These are phyloP conservation scores for Penicillium frequentans DNA, from an alignment of 2,329 filamentous ascomycete genomes.

Conservation along the genomic window DNA sequence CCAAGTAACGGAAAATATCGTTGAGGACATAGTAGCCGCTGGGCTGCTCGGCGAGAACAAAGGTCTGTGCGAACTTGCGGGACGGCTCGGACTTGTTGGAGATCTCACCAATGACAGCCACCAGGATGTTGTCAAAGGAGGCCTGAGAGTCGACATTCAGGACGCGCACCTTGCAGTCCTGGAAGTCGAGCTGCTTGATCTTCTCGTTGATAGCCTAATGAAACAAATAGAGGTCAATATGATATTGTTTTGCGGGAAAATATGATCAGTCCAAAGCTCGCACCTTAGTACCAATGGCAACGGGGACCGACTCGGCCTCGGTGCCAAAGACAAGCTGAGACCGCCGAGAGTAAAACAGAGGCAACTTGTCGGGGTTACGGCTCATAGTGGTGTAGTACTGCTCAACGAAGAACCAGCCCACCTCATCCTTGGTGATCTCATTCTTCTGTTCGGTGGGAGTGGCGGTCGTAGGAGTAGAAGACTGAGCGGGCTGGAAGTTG, in stretches of 20 bases:
- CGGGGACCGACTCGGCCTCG: conserved; percentile 83
- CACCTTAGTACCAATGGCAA: conserved; percentile 85
- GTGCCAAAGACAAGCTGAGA: conserved; percentile 92
- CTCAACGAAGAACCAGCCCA: conserved; percentile 99
- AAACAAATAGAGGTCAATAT: background rate
- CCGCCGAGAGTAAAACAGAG: conserved; percentile 92
- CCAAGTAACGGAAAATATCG: conserved; percentile 93
- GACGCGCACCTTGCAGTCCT: conserved; percentile 97
- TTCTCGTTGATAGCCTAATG: conserved; percentile 84
- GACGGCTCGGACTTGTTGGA: conserved; percentile 90
- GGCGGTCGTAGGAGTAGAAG: conserved; percentile 40
- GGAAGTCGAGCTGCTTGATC: conserved; percentile 89
- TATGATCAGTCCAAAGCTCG: conserved; percentile 36
- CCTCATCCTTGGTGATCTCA: conserved; percentile 77
- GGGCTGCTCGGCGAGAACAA: conserved; percentile 92
- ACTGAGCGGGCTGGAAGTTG: conserved; percentile 41
- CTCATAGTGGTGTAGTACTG: conserved; percentile 98
- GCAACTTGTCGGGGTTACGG: conserved; percentile 90
- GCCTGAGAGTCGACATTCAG: conserved; percentile 97
- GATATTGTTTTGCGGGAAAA: too few relatives aligned
- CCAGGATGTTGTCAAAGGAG: conserved; percentile 89
- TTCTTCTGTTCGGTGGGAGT: conserved; percentile 40
- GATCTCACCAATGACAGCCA: conserved; percentile 97
- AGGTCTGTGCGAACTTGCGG: conserved; percentile 97
- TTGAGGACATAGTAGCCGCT: conserved; percentile 98